Conservation (phyloP, 1,284 basidiomycete species). For the Papiliotrema laurentii region DNA sequence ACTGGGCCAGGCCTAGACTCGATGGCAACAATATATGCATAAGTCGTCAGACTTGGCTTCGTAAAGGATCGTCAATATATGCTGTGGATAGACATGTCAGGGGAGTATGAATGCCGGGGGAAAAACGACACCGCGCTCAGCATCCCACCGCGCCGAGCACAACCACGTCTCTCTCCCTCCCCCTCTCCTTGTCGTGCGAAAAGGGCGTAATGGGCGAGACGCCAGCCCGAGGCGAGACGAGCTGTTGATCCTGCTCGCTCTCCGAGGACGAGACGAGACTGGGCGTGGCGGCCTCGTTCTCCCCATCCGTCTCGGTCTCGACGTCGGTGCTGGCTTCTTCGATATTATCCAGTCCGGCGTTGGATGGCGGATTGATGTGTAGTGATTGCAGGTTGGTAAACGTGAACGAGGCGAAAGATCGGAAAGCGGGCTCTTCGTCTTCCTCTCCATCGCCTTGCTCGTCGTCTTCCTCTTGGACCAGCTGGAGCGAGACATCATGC, state of each 20-base stretch:
- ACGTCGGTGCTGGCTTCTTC: background rate
- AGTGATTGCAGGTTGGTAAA: slow-evolving; percentile 3
- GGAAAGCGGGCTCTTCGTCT: background rate
- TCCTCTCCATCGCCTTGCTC: background rate
- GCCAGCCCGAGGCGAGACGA: background rate
- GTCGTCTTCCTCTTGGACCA: background rate
- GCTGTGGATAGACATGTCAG: too few species aligned
- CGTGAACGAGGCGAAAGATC: background rate
- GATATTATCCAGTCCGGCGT: background rate
- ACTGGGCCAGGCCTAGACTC: too few species aligned
- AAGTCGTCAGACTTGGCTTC: too few species aligned
- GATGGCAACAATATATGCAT: too few species aligned
- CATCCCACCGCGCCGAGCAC: too few species aligned
- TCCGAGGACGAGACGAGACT: slow-evolving; percentile 1
- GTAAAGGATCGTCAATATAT: too few species aligned
- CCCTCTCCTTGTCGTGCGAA: too few species aligned
- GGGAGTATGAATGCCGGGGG: too few species aligned
- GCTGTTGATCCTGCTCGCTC: slow-evolving; percentile 1
- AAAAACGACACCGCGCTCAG: too few species aligned
- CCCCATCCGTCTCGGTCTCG: background rate
- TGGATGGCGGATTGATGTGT: background rate
- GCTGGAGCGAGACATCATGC: background rate
- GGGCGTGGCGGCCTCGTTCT: background rate
- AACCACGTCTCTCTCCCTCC: too few species aligned
- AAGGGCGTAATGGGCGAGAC: background rate